Percentiles rank a stretch among this genome's conserved stretches.
Conservation (phyloP, 2,329 filamentous ascomycete genomes). For the Cercospora nicotianae region DNA sequence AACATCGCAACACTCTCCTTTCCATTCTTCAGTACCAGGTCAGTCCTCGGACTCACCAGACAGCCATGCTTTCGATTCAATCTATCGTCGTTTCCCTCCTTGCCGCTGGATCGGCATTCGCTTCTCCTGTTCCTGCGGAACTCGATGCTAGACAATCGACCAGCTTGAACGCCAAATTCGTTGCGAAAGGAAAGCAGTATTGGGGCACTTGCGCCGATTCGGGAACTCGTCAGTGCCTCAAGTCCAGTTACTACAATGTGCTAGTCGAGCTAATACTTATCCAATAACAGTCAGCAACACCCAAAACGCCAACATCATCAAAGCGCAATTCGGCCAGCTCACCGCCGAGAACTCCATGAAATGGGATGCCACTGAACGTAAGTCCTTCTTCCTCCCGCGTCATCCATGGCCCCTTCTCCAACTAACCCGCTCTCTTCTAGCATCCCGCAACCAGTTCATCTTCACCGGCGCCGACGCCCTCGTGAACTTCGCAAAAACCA, state of each 20-base stretch:
- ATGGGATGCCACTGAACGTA: slow-evolving; percentile 59
- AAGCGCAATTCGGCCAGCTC: slow-evolving; percentile 62
- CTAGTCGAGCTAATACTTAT: not conserved
- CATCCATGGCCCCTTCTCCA: too few species aligned
- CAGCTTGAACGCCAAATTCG: slow-evolving; percentile 59
- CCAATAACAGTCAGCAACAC: slow-evolving; percentile 42
- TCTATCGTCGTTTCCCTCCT: not conserved
- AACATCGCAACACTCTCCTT: not conserved
- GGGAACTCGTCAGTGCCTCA: slow-evolving; percentile 40
- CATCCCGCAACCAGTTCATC: slow-evolving; percentile 52
- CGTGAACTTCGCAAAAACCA: slow-evolving; percentile 57
- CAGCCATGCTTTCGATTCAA: not conserved
- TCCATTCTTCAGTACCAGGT: not conserved
- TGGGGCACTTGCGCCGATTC: slow-evolving; percentile 61
- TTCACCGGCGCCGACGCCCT: slow-evolving; percentile 60
- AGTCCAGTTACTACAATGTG: not conserved
- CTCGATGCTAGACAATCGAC: slow-evolving; percentile 1
- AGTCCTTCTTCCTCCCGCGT: slow-evolving; percentile 6
- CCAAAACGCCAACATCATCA: slow-evolving; percentile 58
- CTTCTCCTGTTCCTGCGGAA: not conserved
- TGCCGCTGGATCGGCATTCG: not conserved
- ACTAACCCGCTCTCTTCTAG: too few species aligned
- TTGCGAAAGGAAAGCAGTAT: slow-evolving; percentile 63
- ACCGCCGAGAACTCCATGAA: slow-evolving; percentile 69
- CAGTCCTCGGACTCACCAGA: not conserved